Conservation (phyloP, 495 filamentous ascomycete species). For the Podospora pseudoanserina region DNA sequence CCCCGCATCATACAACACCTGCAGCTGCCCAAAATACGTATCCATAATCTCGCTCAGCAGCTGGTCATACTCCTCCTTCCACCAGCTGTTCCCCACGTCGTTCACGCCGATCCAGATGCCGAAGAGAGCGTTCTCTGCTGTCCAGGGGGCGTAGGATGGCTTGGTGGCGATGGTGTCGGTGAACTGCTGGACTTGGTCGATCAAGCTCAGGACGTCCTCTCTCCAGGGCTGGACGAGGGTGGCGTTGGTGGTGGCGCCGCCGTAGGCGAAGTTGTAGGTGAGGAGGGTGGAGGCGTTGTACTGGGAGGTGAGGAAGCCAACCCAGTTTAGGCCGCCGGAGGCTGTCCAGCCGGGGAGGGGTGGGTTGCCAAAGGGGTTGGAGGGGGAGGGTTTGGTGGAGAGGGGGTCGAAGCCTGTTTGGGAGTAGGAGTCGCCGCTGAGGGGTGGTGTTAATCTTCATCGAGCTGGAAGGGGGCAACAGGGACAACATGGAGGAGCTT, state of each 20-base stretch:
- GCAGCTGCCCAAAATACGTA: slow-evolving; percentile 52
- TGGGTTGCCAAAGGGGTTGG: slow-evolving; percentile 77
- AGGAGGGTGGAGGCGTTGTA: slow-evolving; percentile 58
- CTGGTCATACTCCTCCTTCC: slow-evolving; percentile 36
- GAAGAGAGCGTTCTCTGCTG: slow-evolving; percentile 57
- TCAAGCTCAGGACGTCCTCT: slow-evolving; percentile 53
- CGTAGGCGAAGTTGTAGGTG: slow-evolving; percentile 67
- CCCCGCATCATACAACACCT: slow-evolving; percentile 59
- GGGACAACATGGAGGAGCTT: background rate
- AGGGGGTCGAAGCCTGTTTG: slow-evolving; percentile 62
- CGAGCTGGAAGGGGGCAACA: background rate
- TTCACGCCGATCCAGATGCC: slow-evolving; percentile 78
- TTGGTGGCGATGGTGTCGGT: slow-evolving; percentile 35
- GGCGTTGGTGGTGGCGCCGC: slow-evolving; percentile 65
- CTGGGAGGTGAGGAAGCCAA: slow-evolving; percentile 58
- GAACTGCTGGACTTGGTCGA: slow-evolving; percentile 55
- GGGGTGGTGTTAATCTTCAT: background rate
- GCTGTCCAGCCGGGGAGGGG: slow-evolving; percentile 57
- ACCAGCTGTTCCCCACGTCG: slow-evolving; percentile 67
- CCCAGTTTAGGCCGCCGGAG: slow-evolving; percentile 63
- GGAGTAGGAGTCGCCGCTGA: slow-evolving; percentile 52
- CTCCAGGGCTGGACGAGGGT: slow-evolving; percentile 47
- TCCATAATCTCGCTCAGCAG: slow-evolving; percentile 55
- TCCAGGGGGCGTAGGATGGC: slow-evolving; percentile 54
- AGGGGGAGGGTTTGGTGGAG: slow-evolving; percentile 54